Evolutionary conservation across 495 filamentous ascomycete species (phyloP), one percentile per base, ranked within the genome.

Genomic region (Aspergillus heteromorphus): DNA sequence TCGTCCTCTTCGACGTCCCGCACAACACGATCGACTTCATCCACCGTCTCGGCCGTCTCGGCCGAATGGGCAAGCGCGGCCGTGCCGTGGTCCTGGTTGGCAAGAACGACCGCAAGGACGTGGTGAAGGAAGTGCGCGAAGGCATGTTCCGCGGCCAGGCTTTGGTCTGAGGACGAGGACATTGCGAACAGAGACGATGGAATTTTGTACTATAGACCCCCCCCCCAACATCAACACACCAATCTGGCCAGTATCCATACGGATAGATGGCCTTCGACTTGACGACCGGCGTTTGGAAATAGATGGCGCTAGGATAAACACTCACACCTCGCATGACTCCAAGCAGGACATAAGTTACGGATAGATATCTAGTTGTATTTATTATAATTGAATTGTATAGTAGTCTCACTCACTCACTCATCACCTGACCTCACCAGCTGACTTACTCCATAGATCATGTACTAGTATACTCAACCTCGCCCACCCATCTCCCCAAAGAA

Each of bases 11-110:
- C 67, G 91, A 97, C 68, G 92, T 97, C 20, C 93, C 93, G 8
- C 92, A 97, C 63, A 92, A 87, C 2, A 93, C 91, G 0, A 90
- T 97, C 54, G 93, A 98, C 73, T 97, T 98, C 62, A 96, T 97
- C 63, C 93, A 97, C 67, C 86, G 95, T 17, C 78, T 97, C 18
- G 93, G 93, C 47, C 78, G 93, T 59, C 88, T 91, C 0, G 93
- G 93, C 16, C 79, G 93, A 27, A 97, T 97, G 93, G 89, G 90
- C 2, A 82, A 90, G 62, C 80, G 93, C 65, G 95, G 93, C 38
- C 79, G 91, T 57, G 93, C 90, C 20, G 81, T 96, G 56, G 90
- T 97, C 38, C 71, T 98, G 42, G 89, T 96, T 10, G 93, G 92
- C 55, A 92, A 85, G 72, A 79, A 87, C 57, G 95, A 97, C 67